Percentiles rank a stretch among this genome's conserved stretches.
Conservation (phyloP, 2,329 filamentous ascomycete genomes). For the Graphilbum sp. region DNA sequence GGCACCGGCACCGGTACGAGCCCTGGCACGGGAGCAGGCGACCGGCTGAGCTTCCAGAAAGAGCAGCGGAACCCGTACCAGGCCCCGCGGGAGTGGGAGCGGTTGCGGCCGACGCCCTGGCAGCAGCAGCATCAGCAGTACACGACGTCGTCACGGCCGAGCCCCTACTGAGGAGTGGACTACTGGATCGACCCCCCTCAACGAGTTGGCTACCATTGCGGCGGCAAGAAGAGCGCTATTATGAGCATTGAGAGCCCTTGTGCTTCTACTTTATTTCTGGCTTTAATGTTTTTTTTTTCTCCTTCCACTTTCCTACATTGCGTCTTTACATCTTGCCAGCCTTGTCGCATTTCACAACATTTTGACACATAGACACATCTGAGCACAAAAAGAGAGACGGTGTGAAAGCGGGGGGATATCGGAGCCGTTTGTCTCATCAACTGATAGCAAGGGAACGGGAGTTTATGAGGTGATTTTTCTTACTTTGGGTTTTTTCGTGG, state of each 20-base stretch:
- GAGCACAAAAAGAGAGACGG: too few species aligned
- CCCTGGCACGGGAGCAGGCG: too few species aligned
- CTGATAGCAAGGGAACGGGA: too few species aligned
- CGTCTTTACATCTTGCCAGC: neutral
- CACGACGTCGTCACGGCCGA: slow-evolving; percentile 6
- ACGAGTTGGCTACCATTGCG: too few species aligned
- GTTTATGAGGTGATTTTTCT: too few species aligned
- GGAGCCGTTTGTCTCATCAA: too few species aligned
- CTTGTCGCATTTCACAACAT: neutral
- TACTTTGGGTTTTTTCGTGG: too few species aligned
- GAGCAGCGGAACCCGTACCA: slow-evolving; percentile 7
- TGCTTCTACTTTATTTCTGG: neutral
- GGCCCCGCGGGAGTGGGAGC: slow-evolving; percentile 9
- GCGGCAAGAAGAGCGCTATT: too few species aligned
- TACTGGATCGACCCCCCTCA: too few species aligned
- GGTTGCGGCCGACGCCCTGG: slow-evolving; percentile 10
- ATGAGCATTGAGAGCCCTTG: neutral
- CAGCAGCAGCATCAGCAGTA: slow-evolving; percentile 9
- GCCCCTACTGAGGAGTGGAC: slow-evolving; percentile 6
- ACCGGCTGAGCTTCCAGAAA: slow-evolving; percentile 12
- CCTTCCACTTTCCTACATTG: neutral
- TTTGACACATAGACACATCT: too few species aligned
- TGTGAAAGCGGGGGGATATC: too few species aligned
- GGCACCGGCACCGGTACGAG: too few species aligned
- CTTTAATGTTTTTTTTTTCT: neutral